Conservation (phyloP, 179 eudicot species). For the Heliamphora pulchella region DNA sequence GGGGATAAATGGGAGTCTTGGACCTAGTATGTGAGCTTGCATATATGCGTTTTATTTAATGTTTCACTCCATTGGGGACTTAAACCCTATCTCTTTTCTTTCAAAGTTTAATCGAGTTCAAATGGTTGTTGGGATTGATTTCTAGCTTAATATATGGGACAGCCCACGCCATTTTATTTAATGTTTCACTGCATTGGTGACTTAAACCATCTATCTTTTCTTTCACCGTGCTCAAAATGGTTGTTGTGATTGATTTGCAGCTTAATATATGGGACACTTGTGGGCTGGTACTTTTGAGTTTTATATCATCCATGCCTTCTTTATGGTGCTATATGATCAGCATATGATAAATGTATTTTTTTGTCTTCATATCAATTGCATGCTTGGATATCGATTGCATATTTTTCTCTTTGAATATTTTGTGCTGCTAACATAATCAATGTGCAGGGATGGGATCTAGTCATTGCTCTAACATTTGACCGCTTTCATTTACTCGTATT, state of each 20-base stretch:
- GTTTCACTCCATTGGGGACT: neutral
- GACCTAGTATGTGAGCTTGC: slow-evolving; percentile 3
- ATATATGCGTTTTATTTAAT: neutral
- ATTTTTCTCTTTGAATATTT: neutral
- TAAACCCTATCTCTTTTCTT: no score
- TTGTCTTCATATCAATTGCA: neutral
- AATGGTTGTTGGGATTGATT: no score
- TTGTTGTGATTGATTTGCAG: neutral
- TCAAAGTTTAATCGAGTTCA: no score
- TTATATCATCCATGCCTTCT: neutral
- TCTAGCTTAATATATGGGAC: no score
- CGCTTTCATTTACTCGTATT: neutral
- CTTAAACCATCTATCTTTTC: neutral
- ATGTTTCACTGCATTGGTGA: neutral
- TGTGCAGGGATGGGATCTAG: neutral
- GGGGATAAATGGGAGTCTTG: neutral
- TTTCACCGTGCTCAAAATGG: neutral
- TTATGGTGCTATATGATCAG: slow-evolving; percentile 10
- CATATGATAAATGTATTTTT: neutral
- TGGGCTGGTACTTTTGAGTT: neutral
- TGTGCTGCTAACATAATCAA: neutral
- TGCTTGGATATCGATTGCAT: neutral
- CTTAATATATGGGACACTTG: neutral
- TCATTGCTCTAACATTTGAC: neutral
- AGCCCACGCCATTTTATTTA: no score